These are phyloP conservation scores for Pueraria montana DNA, from an alignment of 306 rosid genomes.

Conservation along the genomic window DNA sequence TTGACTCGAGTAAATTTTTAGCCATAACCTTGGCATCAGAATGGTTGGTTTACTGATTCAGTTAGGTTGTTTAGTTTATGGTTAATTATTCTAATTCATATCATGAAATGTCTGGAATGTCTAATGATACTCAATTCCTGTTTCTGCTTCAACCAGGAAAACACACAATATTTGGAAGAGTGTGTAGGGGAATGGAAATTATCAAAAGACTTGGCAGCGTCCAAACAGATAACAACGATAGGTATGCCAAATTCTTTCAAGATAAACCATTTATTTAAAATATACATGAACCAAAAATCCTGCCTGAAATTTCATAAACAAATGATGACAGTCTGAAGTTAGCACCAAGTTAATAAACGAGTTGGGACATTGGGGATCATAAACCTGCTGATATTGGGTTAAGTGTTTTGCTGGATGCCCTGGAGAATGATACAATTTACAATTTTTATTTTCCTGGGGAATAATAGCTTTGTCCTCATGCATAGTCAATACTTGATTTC, in stretches of 20 bases:
- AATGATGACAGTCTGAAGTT: too few species aligned
- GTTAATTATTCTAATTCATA: conserved; percentile 9
- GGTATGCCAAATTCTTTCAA: conserved; percentile 61
- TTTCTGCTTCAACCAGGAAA: conserved; percentile 73
- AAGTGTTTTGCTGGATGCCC: not conserved
- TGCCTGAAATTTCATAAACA: too few species aligned
- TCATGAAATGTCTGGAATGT: conserved; percentile 24
- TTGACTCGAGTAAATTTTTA: not conserved
- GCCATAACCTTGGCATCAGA: not conserved
- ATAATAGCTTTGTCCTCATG: not conserved
- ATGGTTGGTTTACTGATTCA: conserved; percentile 35
- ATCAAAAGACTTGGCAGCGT: conserved; percentile 97
- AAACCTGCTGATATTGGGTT: conserved; percentile 24
- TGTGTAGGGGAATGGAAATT: conserved; percentile 89
- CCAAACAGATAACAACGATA: conserved; percentile 94
- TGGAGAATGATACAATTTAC: conserved; percentile 17
- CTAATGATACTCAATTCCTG: conserved; percentile 33
- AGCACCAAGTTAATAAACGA: too few species aligned
- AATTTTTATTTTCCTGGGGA: not conserved
- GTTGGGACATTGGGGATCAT: not conserved
- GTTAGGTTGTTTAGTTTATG: conserved; percentile 29
- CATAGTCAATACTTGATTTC: conserved; percentile 17
- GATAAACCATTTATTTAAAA: not conserved
- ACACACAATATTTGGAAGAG: conserved; percentile 96
- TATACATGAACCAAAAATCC: not conserved